Evolutionary conservation across 2,329 filamentous ascomycete species (phyloP).

Genomic region (Samsoniella hepiali): DNA sequence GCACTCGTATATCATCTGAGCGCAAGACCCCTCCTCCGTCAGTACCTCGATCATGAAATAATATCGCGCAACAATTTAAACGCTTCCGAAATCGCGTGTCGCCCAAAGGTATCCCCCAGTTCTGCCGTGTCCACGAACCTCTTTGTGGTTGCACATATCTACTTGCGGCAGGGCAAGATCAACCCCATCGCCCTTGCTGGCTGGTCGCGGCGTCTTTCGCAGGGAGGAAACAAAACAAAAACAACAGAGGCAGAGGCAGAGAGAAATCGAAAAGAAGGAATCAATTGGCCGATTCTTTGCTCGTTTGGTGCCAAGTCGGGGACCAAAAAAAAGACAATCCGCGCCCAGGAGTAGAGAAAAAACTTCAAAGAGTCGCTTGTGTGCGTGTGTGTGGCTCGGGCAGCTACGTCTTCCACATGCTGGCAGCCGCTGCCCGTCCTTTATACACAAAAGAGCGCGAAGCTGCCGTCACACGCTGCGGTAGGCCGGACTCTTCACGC

Average conservation of each 20-base stretch:
- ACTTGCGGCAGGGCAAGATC: neutral
- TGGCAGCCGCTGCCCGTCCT: neutral
- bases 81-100: no score
- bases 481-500: neutral
- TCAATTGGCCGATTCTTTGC: no score
- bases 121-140: neutral
- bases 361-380: neutral
- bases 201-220: neutral
- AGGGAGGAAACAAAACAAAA: no score
- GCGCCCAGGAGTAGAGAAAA: no score
- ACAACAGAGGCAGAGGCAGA: no score
- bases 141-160: conserved; percentile 12
- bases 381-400: neutral
- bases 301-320: no score
- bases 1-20: conserved; percentile 10
- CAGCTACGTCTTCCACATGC: neutral
- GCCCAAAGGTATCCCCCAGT: no score
- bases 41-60: neutral
- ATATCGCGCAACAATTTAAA: no score
- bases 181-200: neutral
- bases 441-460: neutral
- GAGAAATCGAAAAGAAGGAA: no score
- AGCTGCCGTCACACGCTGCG: neutral
- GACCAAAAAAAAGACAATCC: no score
- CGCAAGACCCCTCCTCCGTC: neutral